Evolutionary conservation across 192 early-diverging fungal genomes (phyloP), one percentile per base, ranked within the genome.

Genomic region (Lobosporangium transversale): DNA sequence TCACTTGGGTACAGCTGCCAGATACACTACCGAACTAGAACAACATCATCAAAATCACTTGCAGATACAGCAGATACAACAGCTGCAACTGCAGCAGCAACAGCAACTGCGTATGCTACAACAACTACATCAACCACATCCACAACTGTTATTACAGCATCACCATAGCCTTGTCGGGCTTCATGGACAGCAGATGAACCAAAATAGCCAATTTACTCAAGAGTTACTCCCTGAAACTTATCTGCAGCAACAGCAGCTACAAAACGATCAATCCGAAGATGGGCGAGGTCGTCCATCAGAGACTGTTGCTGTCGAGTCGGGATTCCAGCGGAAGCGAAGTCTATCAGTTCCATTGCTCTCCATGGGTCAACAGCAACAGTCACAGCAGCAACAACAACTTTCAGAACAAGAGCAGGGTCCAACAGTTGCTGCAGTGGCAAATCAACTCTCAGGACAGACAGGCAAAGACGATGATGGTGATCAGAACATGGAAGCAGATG

Each of bases 331-430:
- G 17, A 73, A 73, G 40, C 53, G 69, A 11, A 73, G 69, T 20
- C 55, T 63, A 8, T 73, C 69, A 15, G 69, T 73, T 1, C 69
- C 69, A 7, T 53, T 73, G 32, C 42, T 63, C 15, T 23, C 42
- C 6, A 21, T 53, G 37, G 23, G 55, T 17, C 57, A 21, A 1
- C 57, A 49, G 14, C 37, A 35, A n/a, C 42, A 54, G 31, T 37
- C 29, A n/a, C 49, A 24, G 49, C 48, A 49, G 26, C 44, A 35
- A 18, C 24, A 40, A 36, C 47, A 35, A 14, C 10, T 26, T n/a
- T n/a, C n/a, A n/a, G 49, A 42, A 36, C 21, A 54, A 21, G 50
- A 44, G 36, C n/a, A 48, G 18, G n/a, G n/a, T n/a, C n/a, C n/a
- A n/a, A n/a, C 35, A 53, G 37, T 18, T 11, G 62, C 35, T 44